Evolutionary conservation across 805 yeast genomes (phyloP).

Genomic region (Kluyveromyces nonfermentans): DNA sequence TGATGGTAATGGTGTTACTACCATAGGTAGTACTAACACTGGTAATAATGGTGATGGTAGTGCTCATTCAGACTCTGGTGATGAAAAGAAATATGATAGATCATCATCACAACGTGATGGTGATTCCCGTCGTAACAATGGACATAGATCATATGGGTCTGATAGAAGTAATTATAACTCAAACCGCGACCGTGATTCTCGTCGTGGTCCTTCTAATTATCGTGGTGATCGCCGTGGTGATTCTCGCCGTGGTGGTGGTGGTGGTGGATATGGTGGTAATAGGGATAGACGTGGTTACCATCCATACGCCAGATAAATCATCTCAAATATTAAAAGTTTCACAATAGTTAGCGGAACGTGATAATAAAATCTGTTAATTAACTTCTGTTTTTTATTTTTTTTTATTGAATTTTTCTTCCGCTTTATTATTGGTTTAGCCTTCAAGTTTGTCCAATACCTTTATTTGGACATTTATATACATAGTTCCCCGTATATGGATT

Average conservation of each 20-base stretch:
- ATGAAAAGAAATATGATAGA: conserved; percentile 1
- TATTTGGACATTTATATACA: too few species aligned
- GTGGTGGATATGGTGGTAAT: conserved; percentile 16
- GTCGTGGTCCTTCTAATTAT: conserved; percentile 11
- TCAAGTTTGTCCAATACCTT: too few species aligned
- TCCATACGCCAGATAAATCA: conserved; percentile 25
- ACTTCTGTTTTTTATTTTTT: too few species aligned
- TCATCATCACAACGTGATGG: not conserved
- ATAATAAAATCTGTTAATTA: too few species aligned
- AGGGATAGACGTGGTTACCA: conserved; percentile 23
- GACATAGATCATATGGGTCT: conserved; percentile 2
- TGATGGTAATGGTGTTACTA: conserved; percentile 11
- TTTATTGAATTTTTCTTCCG: not conserved
- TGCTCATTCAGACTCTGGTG: not conserved
- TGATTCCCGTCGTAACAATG: not conserved
- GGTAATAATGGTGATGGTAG: conserved; percentile 9
- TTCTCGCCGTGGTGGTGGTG: conserved; percentile 21
- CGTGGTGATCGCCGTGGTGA: conserved; percentile 16
- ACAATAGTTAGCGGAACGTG: too few species aligned
- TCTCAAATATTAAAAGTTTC: too few species aligned
- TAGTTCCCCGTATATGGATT: not conserved
- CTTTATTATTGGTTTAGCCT: too few species aligned
- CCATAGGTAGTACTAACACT: conserved; percentile 17
- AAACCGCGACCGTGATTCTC: conserved; percentile 16
- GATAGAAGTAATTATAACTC: not conserved